A percentile compares a stretch with the other conserved stretches of the same genome.
These are phyloP conservation scores for Trichoderma koningiopsis DNA, from an alignment of 2,329 filamentous ascomycete genomes.

Conservation along the genomic window DNA sequence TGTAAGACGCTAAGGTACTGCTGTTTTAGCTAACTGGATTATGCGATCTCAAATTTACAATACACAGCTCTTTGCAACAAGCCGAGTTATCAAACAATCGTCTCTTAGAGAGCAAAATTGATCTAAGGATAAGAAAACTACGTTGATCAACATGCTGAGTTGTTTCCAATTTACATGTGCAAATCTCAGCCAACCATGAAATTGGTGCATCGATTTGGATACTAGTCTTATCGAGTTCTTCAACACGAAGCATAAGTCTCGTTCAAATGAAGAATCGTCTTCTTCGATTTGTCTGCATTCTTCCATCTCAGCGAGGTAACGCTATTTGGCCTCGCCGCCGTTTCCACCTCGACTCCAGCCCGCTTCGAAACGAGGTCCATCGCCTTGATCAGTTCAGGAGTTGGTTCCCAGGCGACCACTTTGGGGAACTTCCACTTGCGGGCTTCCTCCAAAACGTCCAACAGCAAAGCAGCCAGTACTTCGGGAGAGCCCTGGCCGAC, in stretches of 20 bases:
- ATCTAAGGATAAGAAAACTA: too few relatives aligned
- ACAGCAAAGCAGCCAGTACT: background rate
- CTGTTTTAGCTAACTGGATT: background rate
- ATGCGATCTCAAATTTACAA: fast-evolving
- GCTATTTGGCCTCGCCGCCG: background rate
- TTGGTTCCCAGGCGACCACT: background rate
- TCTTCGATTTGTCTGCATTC: background rate
- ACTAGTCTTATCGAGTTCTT: background rate
- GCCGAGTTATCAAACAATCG: background rate
- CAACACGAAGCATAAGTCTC: background rate
- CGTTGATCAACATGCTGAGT: background rate
- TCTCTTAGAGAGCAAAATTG: too few relatives aligned
- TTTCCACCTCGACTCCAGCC: constrained; percentile 1
- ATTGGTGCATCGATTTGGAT: background rate
- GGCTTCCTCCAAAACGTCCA: constrained; percentile 16
- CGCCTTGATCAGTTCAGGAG: background rate
- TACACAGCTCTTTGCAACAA: background rate
- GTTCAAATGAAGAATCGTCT: constrained; percentile 11
- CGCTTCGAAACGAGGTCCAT: background rate
- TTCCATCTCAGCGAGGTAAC: constrained; percentile 8
- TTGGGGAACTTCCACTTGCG: background rate
- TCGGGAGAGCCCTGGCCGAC: background rate
- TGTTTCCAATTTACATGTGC: background rate
- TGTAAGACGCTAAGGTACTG: background rate
- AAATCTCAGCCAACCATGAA: background rate